phyloP scores from a whole-genome alignment of 257 asterid species.

The Penstemon newberryi region DNA sequence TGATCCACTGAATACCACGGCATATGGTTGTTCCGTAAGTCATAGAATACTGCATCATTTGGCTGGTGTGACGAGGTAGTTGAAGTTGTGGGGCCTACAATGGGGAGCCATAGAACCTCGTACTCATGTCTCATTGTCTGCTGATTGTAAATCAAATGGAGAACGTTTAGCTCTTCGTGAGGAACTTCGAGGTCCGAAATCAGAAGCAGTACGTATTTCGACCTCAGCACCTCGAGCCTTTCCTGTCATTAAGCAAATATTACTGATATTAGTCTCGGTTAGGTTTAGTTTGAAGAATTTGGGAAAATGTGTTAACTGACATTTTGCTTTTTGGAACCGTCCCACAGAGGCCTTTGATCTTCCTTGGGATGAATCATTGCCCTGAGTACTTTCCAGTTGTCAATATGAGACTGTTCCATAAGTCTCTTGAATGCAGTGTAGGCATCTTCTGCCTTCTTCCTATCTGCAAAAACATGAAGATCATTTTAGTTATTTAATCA shows the following conservation, averaged over 20 bases:
- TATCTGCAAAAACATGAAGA: slow-evolving; percentile 28
- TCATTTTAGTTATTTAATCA: not conserved
- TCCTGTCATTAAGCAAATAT: slow-evolving; percentile 42
- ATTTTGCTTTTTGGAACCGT: slow-evolving; percentile 38
- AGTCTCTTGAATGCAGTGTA: slow-evolving; percentile 41
- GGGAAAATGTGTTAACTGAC: slow-evolving; percentile 24
- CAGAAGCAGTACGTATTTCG: slow-evolving; percentile 68
- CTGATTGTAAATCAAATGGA: slow-evolving; percentile 66
- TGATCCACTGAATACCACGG: slow-evolving; percentile 86
- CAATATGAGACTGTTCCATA: slow-evolving; percentile 46
- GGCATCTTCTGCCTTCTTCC: slow-evolving; percentile 35
- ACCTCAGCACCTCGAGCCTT: slow-evolving; percentile 55
- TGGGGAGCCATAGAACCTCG: slow-evolving; percentile 90
- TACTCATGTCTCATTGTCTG: slow-evolving; percentile 54
- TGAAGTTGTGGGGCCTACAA: slow-evolving; percentile 38
- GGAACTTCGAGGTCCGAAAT: slow-evolving; percentile 72
- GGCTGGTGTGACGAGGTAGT: slow-evolving; percentile 22
- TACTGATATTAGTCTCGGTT: not conserved
- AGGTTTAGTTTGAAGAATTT: not conserved
- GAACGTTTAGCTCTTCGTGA: slow-evolving; percentile 65
- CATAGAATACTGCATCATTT: slow-evolving; percentile 39
- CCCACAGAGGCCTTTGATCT: slow-evolving; percentile 47
- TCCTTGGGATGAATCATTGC: slow-evolving; percentile 42
- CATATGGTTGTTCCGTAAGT: slow-evolving; percentile 52
- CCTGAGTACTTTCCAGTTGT: slow-evolving; percentile 51